phyloP scores from a whole-genome alignment of 2,329 filamentous ascomycete genomes.

The Aspergillus sp. region DNA sequence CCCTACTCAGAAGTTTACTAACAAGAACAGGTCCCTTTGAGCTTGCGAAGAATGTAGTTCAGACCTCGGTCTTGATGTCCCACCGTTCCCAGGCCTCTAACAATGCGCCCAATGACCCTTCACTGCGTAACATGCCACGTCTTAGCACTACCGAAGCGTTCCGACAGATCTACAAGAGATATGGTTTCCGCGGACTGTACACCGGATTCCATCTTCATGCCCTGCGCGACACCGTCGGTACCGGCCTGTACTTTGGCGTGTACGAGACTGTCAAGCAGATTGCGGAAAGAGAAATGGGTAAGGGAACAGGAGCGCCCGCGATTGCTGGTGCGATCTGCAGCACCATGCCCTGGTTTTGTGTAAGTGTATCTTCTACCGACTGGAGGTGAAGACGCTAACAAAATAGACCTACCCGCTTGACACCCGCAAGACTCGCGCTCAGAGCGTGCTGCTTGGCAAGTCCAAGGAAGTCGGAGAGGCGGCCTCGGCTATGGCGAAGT shows the following conservation, averaged over 20 bases:
- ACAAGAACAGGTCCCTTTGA: conserved; percentile 47
- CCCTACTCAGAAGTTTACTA: background rate
- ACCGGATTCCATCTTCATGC: conserved; percentile 50
- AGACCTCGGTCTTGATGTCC: conserved; percentile 51
- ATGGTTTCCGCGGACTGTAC: conserved; percentile 48
- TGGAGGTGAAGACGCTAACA: conserved; percentile 5
- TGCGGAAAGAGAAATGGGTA: conserved; percentile 46
- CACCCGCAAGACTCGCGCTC: conserved; percentile 52
- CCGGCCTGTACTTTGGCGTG: conserved; percentile 50
- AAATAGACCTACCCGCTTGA: conserved; percentile 51
- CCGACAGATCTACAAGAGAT: conserved; percentile 45
- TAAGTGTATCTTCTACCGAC: conserved; percentile 28
- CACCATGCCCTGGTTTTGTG: conserved; percentile 51
- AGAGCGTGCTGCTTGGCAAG: conserved; percentile 49
- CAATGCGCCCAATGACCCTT: conserved; percentile 35
- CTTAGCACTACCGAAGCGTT: conserved; percentile 47
- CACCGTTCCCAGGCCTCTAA: conserved; percentile 42
- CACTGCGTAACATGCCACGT: conserved; percentile 41
- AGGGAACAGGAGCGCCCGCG: conserved; percentile 46
- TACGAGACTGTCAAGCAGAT: conserved; percentile 53
- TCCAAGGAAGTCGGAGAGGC: conserved; percentile 45
- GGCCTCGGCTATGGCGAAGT: conserved; percentile 42
- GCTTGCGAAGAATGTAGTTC: conserved; percentile 52
- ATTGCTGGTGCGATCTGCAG: conserved; percentile 51
- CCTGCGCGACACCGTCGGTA: conserved; percentile 48